Percentiles rank a stretch among this genome's conserved stretches.
Evolutionary conservation across 345 rosid genomes (phyloP).

Genomic region (Diplotaxis tenuifolia): DNA sequence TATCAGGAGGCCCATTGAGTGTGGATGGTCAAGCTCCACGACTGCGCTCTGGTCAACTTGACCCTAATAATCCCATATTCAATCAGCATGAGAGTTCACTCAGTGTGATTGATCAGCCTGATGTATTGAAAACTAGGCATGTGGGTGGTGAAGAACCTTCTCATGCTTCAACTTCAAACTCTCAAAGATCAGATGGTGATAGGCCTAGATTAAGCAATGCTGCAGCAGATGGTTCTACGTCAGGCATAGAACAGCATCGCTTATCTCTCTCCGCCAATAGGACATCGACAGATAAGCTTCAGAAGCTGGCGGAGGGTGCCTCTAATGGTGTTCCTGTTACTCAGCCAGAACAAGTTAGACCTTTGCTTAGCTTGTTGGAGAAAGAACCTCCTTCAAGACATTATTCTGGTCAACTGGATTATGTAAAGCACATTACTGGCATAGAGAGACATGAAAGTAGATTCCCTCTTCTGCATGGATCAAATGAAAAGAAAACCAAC

Average conservation of each 20-base stretch:
- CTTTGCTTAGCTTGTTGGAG: background rate
- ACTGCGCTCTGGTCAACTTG: constrained; percentile 76
- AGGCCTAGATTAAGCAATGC: constrained; percentile 62
- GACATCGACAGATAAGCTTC: background rate
- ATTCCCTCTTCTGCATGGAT: background rate
- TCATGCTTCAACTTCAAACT: constrained; percentile 66
- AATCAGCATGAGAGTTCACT: constrained; percentile 54
- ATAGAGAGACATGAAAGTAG: background rate
- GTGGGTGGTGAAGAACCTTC: constrained; percentile 69
- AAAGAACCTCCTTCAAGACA: constrained; percentile 2
- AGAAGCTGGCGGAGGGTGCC: background rate
- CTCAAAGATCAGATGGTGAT: constrained; percentile 67
- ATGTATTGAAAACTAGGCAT: constrained; percentile 55
- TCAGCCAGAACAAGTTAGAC: background rate
- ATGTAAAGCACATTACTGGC: background rate
- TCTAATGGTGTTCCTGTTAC: background rate
- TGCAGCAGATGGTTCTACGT: constrained; percentile 32
- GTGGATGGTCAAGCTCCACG: constrained; percentile 64
- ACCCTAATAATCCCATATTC: constrained; percentile 56
- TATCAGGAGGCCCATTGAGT: constrained; percentile 61
- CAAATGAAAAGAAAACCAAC: background rate
- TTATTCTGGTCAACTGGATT: background rate
- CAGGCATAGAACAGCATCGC: background rate
- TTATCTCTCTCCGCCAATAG: background rate
- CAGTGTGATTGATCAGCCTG: constrained; percentile 60